Evolutionary conservation across 345 rosid genomes (phyloP), one percentile per base, ranked within the genome.

Genomic region (Linum lewisii): DNA sequence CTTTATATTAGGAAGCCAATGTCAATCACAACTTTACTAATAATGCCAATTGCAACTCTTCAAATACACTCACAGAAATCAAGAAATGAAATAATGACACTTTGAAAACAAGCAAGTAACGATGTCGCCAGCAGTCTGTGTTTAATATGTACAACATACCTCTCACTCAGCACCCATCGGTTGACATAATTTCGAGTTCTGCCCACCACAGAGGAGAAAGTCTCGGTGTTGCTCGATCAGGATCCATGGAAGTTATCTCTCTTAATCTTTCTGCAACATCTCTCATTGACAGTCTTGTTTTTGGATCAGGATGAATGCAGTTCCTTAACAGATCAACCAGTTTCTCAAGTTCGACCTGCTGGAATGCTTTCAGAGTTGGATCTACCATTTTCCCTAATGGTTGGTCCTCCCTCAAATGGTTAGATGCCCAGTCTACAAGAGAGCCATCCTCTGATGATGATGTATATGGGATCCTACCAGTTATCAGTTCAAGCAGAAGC

Each of bases 161-260:
- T 42, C 47, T 42, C 59, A 49, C 65, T 79, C 69, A 77, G 58
- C 69, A 77, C 67, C 66, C 70, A 54, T 80, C 82, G 5, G 79
- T 59, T 26, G 98, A 79, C 80, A 82, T 63, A 63, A 94, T 85
- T 78, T 90, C 97, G 57, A 94, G 88, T 64, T 94, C 96, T 23
- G 96, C 95, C 96, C 99, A 90, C 99, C 96, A 94, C 54, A 83
- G 81, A 57, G 95, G 90, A 63, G 95, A 90, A 44, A 69, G 51
- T 77, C 86, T 84, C 21, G 97, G 97, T 13, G 75, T 71, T 54
- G 90, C 97, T 61, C 73, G 79, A 21, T 79, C 87, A n/a, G 88
- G 88, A 68, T 52, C 80, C 79, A 93, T 66, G 49, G 83, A 76
- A 26, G 88, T 94, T 60, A 85, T 82, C 74, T 79, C 90, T 63